These are phyloP conservation scores for Podila verticillata DNA, from an alignment of 192 early-diverging fungal genomes.

Conservation along the genomic window DNA sequence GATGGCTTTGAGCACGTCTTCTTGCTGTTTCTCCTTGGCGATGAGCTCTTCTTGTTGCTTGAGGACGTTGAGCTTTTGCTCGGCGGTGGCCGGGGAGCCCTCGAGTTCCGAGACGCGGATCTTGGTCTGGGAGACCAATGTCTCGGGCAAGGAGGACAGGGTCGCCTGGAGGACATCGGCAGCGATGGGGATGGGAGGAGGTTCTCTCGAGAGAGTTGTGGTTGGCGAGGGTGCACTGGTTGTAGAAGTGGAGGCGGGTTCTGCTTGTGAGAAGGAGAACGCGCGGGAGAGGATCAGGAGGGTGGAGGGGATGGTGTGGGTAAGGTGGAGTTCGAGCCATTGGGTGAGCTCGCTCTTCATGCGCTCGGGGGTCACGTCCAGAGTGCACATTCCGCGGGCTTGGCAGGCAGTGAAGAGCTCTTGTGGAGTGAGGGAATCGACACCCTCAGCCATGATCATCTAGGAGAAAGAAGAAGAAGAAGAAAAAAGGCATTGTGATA, in stretches of 20 bases:
- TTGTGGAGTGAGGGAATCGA: constrained; percentile 80
- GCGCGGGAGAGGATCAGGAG: constrained; percentile 88
- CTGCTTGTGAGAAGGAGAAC: constrained; percentile 69
- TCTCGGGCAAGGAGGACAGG: constrained; percentile 86
- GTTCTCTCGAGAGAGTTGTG: neutral
- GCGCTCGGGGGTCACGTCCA: constrained; percentile 87
- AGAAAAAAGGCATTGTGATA: neutral
- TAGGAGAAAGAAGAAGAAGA: constrained; percentile 12
- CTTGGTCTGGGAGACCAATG: constrained; percentile 73
- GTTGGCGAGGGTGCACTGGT: neutral
- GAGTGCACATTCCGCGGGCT: constrained; percentile 83
- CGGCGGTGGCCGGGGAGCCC: constrained; percentile 81
- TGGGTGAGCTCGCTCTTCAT: constrained; percentile 85
- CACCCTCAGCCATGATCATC: constrained; percentile 82
- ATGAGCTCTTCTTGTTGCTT: constrained; percentile 95
- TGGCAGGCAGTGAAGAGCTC: constrained; percentile 87
- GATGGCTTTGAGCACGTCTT: neutral
- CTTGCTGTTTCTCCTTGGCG: constrained; percentile 52
- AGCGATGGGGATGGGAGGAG: constrained; percentile 19
- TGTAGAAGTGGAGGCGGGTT: neutral
- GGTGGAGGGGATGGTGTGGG: constrained; percentile 87
- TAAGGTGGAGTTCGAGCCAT: constrained; percentile 92
- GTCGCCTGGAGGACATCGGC: constrained; percentile 90
- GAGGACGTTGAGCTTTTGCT: constrained; percentile 90
- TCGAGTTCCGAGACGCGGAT: constrained; percentile 78